These are phyloP conservation scores for Penicillium subrubescens DNA, from an alignment of 495 filamentous ascomycete species.

Conservation along the genomic window DNA sequence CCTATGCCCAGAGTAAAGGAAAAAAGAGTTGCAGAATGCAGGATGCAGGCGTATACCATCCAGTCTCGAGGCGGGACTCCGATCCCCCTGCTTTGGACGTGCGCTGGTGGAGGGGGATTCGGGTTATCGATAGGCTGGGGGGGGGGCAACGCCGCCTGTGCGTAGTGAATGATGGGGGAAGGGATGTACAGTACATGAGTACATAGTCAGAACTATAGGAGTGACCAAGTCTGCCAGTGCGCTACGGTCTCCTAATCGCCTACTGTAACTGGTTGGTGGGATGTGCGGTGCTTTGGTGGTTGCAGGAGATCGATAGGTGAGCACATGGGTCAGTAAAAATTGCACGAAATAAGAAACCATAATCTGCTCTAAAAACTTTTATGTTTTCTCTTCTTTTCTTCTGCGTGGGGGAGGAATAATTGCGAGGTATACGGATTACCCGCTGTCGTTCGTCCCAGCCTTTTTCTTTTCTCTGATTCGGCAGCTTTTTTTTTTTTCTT, in stretches of 20 bases:
- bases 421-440: not conserved
- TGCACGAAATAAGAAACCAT: not conserved
- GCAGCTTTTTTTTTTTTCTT: not conserved
- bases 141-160: not conserved
- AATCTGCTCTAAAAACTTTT: not conserved
- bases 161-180: not conserved
- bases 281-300: not conserved
- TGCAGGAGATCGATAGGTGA: constrained; percentile 6
- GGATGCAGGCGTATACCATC: not conserved
- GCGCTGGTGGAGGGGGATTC: constrained; percentile 24
- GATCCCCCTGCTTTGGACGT: constrained; percentile 16
- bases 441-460: constrained; percentile 24
- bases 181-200: not conserved
- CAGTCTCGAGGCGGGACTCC: not conserved
- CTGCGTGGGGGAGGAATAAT: not conserved
- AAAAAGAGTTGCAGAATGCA: constrained; percentile 7
- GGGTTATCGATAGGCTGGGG: constrained; percentile 27
- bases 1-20: not conserved
- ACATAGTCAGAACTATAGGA: not conserved
- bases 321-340: not conserved
- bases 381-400: not conserved
- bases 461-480: constrained; percentile 12
- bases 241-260: not conserved
- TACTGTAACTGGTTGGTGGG: not conserved
- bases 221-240: not conserved